A percentile compares a stretch with the other conserved stretches of the same genome.
Conservation (phyloP, 2,329 filamentous ascomycete genomes). For the Trichoderma brevicompactum region DNA sequence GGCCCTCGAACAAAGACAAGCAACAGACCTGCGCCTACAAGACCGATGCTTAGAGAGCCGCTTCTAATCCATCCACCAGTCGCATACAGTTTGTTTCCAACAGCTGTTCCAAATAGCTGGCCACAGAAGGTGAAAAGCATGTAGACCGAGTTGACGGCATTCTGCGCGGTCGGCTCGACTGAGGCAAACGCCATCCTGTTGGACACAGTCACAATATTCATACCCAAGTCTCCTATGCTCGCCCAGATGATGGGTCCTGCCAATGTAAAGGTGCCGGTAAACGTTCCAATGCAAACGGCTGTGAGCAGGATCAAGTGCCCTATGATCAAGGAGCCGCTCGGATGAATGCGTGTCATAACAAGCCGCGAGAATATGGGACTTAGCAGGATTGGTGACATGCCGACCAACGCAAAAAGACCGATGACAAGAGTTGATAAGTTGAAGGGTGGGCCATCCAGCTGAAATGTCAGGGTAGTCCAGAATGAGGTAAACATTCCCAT, state of each 20-base stretch:
- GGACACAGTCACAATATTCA: slow-evolving; percentile 74
- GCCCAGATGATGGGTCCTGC: slow-evolving; percentile 76
- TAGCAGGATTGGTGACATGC: slow-evolving; percentile 68
- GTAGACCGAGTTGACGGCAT: slow-evolving; percentile 79
- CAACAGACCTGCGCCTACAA: slow-evolving; percentile 35
- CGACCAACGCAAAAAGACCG: slow-evolving; percentile 78
- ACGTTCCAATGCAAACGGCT: slow-evolving; percentile 70
- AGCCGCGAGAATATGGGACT: slow-evolving; percentile 70
- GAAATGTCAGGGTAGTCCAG: slow-evolving; percentile 74
- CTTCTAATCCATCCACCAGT: slow-evolving; percentile 57
- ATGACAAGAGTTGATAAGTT: slow-evolving; percentile 69
- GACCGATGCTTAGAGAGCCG: slow-evolving; percentile 44
- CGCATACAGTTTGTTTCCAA: slow-evolving; percentile 58
- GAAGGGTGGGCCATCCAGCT: slow-evolving; percentile 71
- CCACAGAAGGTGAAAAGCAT: slow-evolving; percentile 78
- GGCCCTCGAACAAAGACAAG: slow-evolving; percentile 40
- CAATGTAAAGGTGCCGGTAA: slow-evolving; percentile 66
- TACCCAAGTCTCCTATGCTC: slow-evolving; percentile 70
- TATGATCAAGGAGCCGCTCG: slow-evolving; percentile 68
- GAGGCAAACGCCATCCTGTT: slow-evolving; percentile 72
- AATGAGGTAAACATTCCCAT: slow-evolving; percentile 57
- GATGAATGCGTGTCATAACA: slow-evolving; percentile 69
- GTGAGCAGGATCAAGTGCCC: slow-evolving; percentile 62
- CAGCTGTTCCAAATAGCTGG: slow-evolving; percentile 71
- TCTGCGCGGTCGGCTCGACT: slow-evolving; percentile 72